A percentile compares a stretch with the other conserved stretches of the same genome.
Evolutionary conservation across 345 rosid genomes (phyloP).

Genomic region (Limnanthes douglasii): DNA sequence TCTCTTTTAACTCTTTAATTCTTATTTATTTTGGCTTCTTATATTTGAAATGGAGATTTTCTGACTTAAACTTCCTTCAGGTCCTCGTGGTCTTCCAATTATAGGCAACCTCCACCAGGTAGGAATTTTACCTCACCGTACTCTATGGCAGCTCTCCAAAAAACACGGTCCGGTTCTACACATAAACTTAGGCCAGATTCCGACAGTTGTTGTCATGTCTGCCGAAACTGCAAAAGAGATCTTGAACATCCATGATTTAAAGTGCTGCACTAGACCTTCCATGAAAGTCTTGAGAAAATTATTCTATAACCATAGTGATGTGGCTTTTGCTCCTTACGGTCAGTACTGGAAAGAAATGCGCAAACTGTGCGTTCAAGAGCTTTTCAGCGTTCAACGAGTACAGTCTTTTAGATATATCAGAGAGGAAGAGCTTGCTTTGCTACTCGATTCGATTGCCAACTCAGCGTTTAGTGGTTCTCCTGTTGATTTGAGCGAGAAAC

Average conservation of each 20-base stretch:
- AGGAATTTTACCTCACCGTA: constrained; percentile 8
- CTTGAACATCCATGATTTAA: constrained; percentile 21
- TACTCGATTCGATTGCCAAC: constrained; percentile 10
- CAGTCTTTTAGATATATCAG: constrained; percentile 17
- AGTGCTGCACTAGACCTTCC: constrained; percentile 23
- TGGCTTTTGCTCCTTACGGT: constrained; percentile 26
- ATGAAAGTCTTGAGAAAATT: constrained; percentile 11
- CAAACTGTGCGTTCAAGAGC: constrained; percentile 15
- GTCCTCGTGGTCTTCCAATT: constrained; percentile 16
- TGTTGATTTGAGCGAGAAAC: constrained; percentile 7
- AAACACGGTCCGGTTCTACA: constrained; percentile 14
- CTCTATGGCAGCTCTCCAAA: constrained; percentile 9
- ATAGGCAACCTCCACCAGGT: constrained; percentile 19
- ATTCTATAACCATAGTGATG: constrained; percentile 21
- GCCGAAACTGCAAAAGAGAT: constrained; percentile 16
- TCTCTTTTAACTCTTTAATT: too few species aligned
- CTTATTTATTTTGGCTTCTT: too few species aligned
- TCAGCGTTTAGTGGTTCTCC: constrained; percentile 5
- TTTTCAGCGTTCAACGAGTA: constrained; percentile 13
- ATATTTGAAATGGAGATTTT: too few species aligned
- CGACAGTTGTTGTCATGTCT: constrained; percentile 11
- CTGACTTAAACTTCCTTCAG: constrained; percentile 9
- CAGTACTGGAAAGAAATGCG: constrained; percentile 25
- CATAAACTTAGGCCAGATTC: constrained; percentile 10
- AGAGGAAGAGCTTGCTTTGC: constrained; percentile 19